phyloP scores from a whole-genome alignment of 345 rosid species.

The Eucalyptus rudis region DNA sequence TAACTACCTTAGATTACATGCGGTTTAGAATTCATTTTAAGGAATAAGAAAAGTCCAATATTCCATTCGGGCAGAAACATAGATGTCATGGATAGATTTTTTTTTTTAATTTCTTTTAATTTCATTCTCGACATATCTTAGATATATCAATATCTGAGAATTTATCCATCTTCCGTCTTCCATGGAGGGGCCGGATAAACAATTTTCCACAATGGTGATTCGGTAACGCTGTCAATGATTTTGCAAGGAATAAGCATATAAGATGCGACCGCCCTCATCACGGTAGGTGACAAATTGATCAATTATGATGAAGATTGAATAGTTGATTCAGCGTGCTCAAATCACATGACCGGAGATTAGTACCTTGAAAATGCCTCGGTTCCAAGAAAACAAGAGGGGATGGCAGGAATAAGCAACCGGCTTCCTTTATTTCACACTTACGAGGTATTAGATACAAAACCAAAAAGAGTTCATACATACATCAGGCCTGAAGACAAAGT shows the following conservation, averaged over 20 bases:
- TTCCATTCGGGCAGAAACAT: neutral
- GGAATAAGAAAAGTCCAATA: neutral
- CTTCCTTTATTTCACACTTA: neutral
- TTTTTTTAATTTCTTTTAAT: neutral
- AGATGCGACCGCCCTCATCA: no score
- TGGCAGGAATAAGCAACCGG: neutral
- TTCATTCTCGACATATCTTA: neutral
- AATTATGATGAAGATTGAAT: no score
- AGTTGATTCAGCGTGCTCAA: no score
- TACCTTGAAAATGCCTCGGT: neutral
- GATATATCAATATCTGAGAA: neutral
- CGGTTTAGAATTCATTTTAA: neutral
- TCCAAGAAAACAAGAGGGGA: neutral
- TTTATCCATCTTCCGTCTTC: neutral
- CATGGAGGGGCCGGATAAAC: neutral
- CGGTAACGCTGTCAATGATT: neutral
- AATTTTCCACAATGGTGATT: neutral
- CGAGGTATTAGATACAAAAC: neutral
- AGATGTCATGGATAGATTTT: neutral
- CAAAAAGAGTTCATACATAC: neutral
- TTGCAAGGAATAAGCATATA: neutral
- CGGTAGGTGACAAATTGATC: no score
- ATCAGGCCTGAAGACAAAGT: neutral
- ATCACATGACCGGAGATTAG: no score
- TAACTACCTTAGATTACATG: neutral